These are phyloP conservation scores for Microdochium nivale DNA, from an alignment of 2,329 filamentous ascomycete genomes.

Conservation along the genomic window DNA sequence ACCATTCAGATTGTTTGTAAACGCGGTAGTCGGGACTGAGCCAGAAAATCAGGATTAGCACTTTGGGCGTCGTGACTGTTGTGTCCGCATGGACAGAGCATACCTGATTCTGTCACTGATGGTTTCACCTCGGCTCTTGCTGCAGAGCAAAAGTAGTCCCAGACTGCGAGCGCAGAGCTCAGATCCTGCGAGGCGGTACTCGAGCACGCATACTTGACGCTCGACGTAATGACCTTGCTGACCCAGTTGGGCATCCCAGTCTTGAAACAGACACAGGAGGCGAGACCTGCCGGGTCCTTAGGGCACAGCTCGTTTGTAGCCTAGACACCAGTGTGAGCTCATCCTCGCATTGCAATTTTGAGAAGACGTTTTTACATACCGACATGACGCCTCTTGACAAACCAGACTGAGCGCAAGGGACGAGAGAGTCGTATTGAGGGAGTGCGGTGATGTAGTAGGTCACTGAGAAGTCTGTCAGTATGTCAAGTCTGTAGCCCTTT, in stretches of 20 bases:
- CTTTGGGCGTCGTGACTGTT: neutral
- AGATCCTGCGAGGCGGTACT: constrained; percentile 34
- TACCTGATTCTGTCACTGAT: constrained; percentile 29
- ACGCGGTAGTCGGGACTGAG: constrained; percentile 10
- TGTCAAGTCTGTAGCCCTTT: neutral
- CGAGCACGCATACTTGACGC: constrained; percentile 34
- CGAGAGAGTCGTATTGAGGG: constrained; percentile 33
- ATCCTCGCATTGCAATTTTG: neutral
- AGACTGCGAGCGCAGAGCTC: constrained; percentile 35
- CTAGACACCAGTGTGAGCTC: constrained; percentile 9
- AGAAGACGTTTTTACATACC: constrained; percentile 18
- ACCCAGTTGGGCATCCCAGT: constrained; percentile 33
- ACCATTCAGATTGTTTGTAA: constrained; percentile 2
- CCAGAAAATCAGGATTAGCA: constrained; percentile 12
- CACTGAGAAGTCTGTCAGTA: constrained; percentile 23
- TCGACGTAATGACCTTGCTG: constrained; percentile 32
- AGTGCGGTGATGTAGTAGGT: constrained; percentile 46
- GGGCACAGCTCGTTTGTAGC: constrained; percentile 33
- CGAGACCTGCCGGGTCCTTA: constrained; percentile 36
- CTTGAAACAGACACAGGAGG: constrained; percentile 44
- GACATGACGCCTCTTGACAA: constrained; percentile 31
- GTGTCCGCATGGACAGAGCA: constrained; percentile 2
- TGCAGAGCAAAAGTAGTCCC: constrained; percentile 40
- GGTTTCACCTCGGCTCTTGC: constrained; percentile 30
- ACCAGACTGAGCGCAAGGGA: constrained; percentile 33